Base-by-base conservation (phyloP, 148 eudicot species). In the Fallopia convolvulus region DNA sequence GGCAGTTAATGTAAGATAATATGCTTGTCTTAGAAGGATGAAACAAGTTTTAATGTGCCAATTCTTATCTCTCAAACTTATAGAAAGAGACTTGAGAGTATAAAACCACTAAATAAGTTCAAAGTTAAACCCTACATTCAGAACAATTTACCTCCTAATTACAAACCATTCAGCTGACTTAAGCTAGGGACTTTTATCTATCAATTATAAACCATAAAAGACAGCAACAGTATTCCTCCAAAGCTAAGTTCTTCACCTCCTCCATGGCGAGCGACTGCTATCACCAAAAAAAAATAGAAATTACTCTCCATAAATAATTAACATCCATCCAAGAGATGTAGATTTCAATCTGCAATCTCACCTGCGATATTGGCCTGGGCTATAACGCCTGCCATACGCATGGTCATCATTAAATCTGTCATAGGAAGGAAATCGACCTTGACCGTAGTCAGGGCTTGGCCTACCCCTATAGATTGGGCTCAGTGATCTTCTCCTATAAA, bases 361-460 rank as follows among this genome's bases (percentile, higher is more conserved):
- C 93, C 98, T 90, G 77, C 94, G 88, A 74, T 84, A 83, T 50
- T 90, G 88, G 39, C 79, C 86, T 84, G 97, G 97, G 72, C 89
- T 87, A 61, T 84, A 81, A n/a, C 44, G 79, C 83, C 88, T 83
- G 75, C 86, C 90, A 87, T 84, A 87, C 4, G 89, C 83, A n/a
- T 92, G 87, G 75, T 88, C 87, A 77, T 48, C 81, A 23, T 30
- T 11, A 81, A 84, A 87, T 80, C 84, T 83, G 50, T 82, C 92
- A 83, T 91, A 91, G 20, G 83, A 85, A 2, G 95, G 92, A 83
- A 88, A 87, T n/a, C 80, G 87, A 71, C 88, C 70, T 10, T 89
- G 85, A 70, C 91, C 91, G 85, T 94, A 90, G 78, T 90, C 96
- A 75, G 93, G 98, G 79, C 97, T 94, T 12, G 85, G 85, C 53